Base-by-base conservation (phyloP, 495 filamentous ascomycete genomes). In the Umbilicaria muhlenbergii region DNA sequence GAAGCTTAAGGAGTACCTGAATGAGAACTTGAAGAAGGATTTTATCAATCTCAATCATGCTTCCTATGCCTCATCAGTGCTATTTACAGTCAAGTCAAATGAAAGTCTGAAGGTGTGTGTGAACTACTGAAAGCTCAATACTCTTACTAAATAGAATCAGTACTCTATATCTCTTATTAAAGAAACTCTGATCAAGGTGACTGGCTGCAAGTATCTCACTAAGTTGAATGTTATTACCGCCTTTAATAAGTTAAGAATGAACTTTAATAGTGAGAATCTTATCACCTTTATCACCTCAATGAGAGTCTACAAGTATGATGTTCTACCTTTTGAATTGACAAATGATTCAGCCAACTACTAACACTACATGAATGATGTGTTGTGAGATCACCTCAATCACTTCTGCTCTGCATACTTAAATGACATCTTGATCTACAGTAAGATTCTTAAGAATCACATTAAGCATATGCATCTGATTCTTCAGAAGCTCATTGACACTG, bases 111-210 rank as follows among this genome's bases (percentile, higher is more conserved):
- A 56, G 0, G 49, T 75, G n/a, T 73, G 54, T 49, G 51, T 73
- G 0, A 58, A 75, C 38, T 75, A 68, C 39, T 44, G 55, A 4
- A 52, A 51, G n/a, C 38, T 73, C 2, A 75, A 75, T 42, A 41
- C 24, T 0, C 38, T 70, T 0, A 73, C 58, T 0, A 51, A 46
- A 3, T 68, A 67, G 44, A 60, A 76, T 34, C 28, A 50, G 1
- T 69, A 71, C 38, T 61, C 63, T 0, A 35, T 74, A 0, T 67
- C 64, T 0, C 36, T 70, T 11, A 69, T 73, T 17, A 36, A 66
- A n/a, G 59, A 76, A 41, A 54, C 57, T 0, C 35, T 73, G 3
- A 21, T 50, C n/a, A 18, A 47, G 0, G 21, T 74, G 0, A 21
- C 15, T 0, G 32, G 47, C 45, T 34, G 53, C 55, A 2, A 61